Conservation (phyloP, 2,329 filamentous ascomycete genomes). For the Microdochium bolleyi region DNA sequence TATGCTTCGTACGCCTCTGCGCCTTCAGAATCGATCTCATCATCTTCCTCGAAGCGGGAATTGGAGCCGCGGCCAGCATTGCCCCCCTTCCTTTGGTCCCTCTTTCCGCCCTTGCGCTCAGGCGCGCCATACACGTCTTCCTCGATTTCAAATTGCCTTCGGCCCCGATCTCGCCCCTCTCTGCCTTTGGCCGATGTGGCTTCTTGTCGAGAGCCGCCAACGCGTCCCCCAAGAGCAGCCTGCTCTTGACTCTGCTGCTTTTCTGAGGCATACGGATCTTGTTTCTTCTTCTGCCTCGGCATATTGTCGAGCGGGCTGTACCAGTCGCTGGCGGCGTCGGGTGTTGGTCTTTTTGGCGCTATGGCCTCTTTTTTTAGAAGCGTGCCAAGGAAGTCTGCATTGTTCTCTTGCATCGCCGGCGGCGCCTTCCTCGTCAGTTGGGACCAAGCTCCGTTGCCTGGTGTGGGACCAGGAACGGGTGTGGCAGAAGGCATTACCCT, state of each 20-base stretch:
- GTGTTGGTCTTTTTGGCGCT: neutral
- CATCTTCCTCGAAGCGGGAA: conserved; percentile 7
- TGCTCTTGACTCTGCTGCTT: neutral
- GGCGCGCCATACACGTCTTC: neutral
- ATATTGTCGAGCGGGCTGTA: neutral
- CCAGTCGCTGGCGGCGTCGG: neutral
- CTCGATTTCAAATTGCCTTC: neutral
- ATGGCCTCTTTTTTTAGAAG: neutral
- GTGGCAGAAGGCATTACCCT: neutral
- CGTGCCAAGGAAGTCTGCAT: neutral
- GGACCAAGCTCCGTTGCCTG: neutral
- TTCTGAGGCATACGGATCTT: neutral
- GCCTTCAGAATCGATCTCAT: conserved; percentile 19
- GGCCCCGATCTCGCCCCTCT: neutral
- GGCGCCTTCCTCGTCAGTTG: neutral
- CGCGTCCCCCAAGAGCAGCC: neutral
- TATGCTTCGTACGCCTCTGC: conserved; percentile 23
- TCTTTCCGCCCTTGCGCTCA: neutral
- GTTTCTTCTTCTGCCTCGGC: neutral
- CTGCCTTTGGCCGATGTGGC: neutral
- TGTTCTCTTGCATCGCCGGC: neutral
- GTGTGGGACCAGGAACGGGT: neutral
- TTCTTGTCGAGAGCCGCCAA: neutral
- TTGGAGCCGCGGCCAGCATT: neutral
- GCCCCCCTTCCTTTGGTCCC: neutral